These are phyloP conservation scores for Ophiognomonia clavigignenti-juglandacearum DNA, from an alignment of 2,329 filamentous ascomycete species.

Conservation along the genomic window DNA sequence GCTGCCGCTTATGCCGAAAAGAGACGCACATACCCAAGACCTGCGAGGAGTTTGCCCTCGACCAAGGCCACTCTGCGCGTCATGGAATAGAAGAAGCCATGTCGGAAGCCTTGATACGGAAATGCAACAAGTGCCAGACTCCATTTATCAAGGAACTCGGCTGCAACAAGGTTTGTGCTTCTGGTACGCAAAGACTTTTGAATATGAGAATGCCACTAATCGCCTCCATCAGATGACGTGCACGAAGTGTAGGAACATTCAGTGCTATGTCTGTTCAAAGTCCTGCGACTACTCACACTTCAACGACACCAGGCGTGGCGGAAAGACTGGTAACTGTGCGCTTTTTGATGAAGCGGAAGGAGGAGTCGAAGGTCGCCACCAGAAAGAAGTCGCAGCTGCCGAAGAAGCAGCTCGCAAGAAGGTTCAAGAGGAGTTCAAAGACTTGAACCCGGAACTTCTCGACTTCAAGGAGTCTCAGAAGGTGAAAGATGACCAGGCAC, in stretches of 20 bases:
- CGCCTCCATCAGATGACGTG: slow-evolving; percentile 77
- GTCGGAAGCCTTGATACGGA: slow-evolving; percentile 71
- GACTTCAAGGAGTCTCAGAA: slow-evolving; percentile 54
- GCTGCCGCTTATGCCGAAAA: slow-evolving; percentile 63
- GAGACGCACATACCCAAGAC: slow-evolving; percentile 67
- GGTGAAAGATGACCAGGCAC: slow-evolving; percentile 40
- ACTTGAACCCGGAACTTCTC: slow-evolving; percentile 52
- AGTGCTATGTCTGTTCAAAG: slow-evolving; percentile 69
- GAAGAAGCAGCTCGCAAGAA: slow-evolving; percentile 52
- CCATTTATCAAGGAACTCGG: slow-evolving; percentile 74
- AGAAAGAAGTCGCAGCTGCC: slow-evolving; percentile 58
- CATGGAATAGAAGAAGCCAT: slow-evolving; percentile 78
- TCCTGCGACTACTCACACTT: slow-evolving; percentile 69
- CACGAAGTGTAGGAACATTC: slow-evolving; percentile 49
- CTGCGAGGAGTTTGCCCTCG: slow-evolving; percentile 61
- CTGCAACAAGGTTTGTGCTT: slow-evolving; percentile 29
- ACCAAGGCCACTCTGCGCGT: slow-evolving; percentile 55
- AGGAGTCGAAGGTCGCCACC: slow-evolving; percentile 51
- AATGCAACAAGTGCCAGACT: slow-evolving; percentile 62
- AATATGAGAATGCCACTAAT: neutral
- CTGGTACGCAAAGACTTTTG: neutral
- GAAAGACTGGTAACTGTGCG: slow-evolving; percentile 54
- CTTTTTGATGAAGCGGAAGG: slow-evolving; percentile 57
- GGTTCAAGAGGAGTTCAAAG: slow-evolving; percentile 54
- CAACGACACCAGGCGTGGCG: slow-evolving; percentile 43